Percentiles rank a stretch among this genome's conserved stretches.
phyloP scores from a whole-genome alignment of 345 rosid genomes.

The Mangifera indica region DNA sequence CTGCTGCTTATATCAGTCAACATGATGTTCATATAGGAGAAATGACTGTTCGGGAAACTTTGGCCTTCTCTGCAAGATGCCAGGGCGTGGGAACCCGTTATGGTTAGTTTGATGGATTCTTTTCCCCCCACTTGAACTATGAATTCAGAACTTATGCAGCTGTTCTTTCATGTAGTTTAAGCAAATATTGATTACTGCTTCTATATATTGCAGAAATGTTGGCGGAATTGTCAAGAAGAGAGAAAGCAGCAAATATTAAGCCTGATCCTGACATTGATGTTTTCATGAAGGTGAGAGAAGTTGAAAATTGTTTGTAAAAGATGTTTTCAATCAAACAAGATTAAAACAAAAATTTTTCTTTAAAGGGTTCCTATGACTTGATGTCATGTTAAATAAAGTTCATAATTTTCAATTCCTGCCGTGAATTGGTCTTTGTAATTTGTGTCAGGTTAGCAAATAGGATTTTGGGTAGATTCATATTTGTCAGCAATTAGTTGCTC shows the following conservation, averaged over 20 bases:
- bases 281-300: constrained; percentile 61
- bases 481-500: background rate
- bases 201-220: constrained; percentile 47
- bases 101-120: constrained; percentile 30
- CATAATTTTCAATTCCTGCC: background rate
- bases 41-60: constrained; percentile 86
- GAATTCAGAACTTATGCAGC: no score
- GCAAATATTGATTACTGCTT: background rate
- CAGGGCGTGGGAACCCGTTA: constrained; percentile 68
- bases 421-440: background rate
- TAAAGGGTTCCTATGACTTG: background rate
- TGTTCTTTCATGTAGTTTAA: background rate
- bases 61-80: constrained; percentile 80
- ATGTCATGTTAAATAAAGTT: background rate
- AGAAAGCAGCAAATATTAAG: constrained; percentile 68
- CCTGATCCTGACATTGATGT: constrained; percentile 83
- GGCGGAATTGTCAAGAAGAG: constrained; percentile 73
- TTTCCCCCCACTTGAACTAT: background rate
- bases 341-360: background rate
- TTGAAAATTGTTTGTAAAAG: background rate
- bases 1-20: constrained; percentile 68
- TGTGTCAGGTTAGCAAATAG: background rate
- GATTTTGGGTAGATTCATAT: background rate
- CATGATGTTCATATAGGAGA: constrained; percentile 75
- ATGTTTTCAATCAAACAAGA: background rate